Evolutionary conservation across 2,329 filamentous ascomycete species (phyloP), one percentile per base, ranked within the genome.

Genomic region (Aspergillus tamarii): DNA sequence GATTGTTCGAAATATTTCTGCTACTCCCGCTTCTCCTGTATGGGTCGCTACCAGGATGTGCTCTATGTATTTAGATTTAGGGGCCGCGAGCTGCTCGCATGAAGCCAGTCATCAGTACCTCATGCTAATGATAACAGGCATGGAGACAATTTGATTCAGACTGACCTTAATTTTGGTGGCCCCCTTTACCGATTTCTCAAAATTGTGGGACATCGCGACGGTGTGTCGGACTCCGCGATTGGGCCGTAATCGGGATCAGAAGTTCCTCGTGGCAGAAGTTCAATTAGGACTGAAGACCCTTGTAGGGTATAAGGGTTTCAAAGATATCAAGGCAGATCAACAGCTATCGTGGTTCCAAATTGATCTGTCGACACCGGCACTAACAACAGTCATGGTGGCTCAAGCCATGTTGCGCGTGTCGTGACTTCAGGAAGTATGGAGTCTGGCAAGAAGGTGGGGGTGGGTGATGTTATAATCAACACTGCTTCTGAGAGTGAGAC

Each of bases 1-100:
- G 60, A 99, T 84, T 48, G 93, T 92, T 65, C 95, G 90, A 78
- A 99, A 98, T 74, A 99, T 92, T 82, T 99, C 95, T 64, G 90
- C 94, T 64, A 99, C 93, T 70, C 94, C 95, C 60, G 92, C 91
- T 81, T 99, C 95, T 71, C 94, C 95, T 26, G 93, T 91, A 81
- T 97, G 93, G 43, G 95, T 99, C 67, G 95, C 94, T 70, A 97
- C 87, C 62, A 99, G 87, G 76, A 99, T 97, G 77, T 97, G 93
- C 80, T 99, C 95, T 83, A 99, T 96, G 83, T 98, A 99, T 82
- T 99, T 99, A 62, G 94, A 95, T 83, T 99, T 99, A 58, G 95
- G 95, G 66, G 95, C 92, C 70, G 95, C 95, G 81, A 94, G 91
- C 92, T 96, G 74, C 67, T 45, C 32, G 50, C 34, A 63, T 57